These are phyloP conservation scores for Fusarium sp. DNA, from an alignment of 2,329 filamentous ascomycete species.

Conservation along the genomic window DNA sequence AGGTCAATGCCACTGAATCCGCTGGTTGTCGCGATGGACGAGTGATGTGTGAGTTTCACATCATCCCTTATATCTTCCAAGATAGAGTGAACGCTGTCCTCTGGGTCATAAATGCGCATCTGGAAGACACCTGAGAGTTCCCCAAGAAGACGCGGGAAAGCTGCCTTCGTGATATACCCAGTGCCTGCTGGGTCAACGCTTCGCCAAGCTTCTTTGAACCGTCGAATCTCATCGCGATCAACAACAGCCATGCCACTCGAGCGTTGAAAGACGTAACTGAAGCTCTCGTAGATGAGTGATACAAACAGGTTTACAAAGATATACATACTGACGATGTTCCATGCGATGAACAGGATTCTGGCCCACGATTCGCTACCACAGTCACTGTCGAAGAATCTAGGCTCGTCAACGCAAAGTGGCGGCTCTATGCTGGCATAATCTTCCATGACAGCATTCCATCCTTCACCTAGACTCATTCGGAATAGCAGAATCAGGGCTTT, in stretches of 20 bases:
- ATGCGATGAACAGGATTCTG: slow-evolving; percentile 86
- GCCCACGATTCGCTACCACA: slow-evolving; percentile 93
- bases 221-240: slow-evolving; percentile 90
- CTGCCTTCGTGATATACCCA: slow-evolving; percentile 88
- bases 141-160: slow-evolving; percentile 86
- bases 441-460: slow-evolving; percentile 97
- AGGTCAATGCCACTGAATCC: slow-evolving; percentile 73
- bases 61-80: slow-evolving; percentile 81
- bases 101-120: slow-evolving; percentile 94
- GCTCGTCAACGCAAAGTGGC: slow-evolving; percentile 78
- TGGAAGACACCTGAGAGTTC: slow-evolving; percentile 95
- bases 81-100: slow-evolving; percentile 86
- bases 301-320: slow-evolving; percentile 99
- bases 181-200: slow-evolving; percentile 91
- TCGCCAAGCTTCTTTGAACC: slow-evolving; percentile 98
- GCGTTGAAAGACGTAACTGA: slow-evolving; percentile 98
- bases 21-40: slow-evolving; percentile 61
- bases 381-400: slow-evolving; percentile 84
- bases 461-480: slow-evolving; percentile 90
- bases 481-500: slow-evolving; percentile 94
- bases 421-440: slow-evolving; percentile 84
- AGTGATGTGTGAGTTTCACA: slow-evolving; percentile 60
- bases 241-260: slow-evolving; percentile 92
- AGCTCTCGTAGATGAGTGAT: slow-evolving; percentile 98
- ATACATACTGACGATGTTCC: slow-evolving; percentile 99